These are phyloP conservation scores for Cordyceps pruinosa DNA, from an alignment of 2,329 filamentous ascomycete species.

Conservation along the genomic window DNA sequence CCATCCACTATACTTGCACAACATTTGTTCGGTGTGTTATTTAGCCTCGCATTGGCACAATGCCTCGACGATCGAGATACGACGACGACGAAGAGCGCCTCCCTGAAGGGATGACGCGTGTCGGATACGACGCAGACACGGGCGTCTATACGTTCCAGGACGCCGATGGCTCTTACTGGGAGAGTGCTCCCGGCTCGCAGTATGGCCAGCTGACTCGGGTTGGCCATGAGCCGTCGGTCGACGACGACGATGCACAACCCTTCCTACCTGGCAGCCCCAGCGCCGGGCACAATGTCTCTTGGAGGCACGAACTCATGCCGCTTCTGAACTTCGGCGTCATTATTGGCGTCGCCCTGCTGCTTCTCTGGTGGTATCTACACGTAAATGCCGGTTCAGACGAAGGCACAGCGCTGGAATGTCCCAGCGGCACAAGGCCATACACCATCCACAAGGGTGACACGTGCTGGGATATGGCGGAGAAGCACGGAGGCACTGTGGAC, in stretches of 20 bases:
- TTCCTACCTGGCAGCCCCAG: slow-evolving; percentile 21
- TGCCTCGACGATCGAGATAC: slow-evolving; percentile 37
- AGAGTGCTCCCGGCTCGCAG: slow-evolving; percentile 41
- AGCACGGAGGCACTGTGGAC: slow-evolving; percentile 35
- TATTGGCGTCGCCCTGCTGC: slow-evolving; percentile 42
- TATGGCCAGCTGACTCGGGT: slow-evolving; percentile 42
- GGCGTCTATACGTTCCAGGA: slow-evolving; percentile 47
- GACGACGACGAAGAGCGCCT: slow-evolving; percentile 45
- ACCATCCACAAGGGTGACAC: slow-evolving; percentile 40
- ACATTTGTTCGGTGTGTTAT: not conserved
- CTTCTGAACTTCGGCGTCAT: slow-evolving; percentile 53
- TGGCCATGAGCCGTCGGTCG: slow-evolving; percentile 20
- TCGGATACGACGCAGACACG: slow-evolving; percentile 51
- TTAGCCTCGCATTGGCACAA: slow-evolving; percentile 15
- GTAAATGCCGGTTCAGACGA: slow-evolving; percentile 21
- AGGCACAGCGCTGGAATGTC: slow-evolving; percentile 20
- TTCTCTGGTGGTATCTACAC: slow-evolving; percentile 43
- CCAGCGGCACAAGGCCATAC: slow-evolving; percentile 28
- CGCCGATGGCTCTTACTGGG: slow-evolving; percentile 40
- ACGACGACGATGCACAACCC: slow-evolving; percentile 23
- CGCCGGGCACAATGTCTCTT: slow-evolving; percentile 30
- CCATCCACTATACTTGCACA: not conserved
- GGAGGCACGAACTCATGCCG: slow-evolving; percentile 47
- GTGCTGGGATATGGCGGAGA: slow-evolving; percentile 46
- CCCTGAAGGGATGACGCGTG: slow-evolving; percentile 46